These are phyloP conservation scores for Sesbania bispinosa DNA, from an alignment of 306 rosid species.

Conservation along the genomic window DNA sequence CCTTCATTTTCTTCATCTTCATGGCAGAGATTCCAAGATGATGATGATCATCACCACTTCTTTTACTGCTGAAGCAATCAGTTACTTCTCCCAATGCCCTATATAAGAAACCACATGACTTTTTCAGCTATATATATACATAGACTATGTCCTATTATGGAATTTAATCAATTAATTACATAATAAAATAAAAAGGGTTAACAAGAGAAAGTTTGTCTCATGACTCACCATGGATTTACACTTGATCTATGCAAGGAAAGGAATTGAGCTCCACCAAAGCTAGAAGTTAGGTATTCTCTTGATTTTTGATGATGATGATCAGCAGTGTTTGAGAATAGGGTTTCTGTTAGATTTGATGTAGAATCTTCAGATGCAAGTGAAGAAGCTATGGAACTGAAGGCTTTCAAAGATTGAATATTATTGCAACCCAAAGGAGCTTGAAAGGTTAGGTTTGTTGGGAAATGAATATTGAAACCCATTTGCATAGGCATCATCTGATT, in stretches of 20 bases:
- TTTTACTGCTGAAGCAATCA: constrained; percentile 51
- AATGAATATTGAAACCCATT: constrained; percentile 67
- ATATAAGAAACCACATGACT: too few relatives aligned
- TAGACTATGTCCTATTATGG: too few relatives aligned
- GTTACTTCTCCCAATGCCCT: constrained; percentile 69
- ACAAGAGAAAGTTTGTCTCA: too few relatives aligned
- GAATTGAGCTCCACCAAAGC: constrained; percentile 56
- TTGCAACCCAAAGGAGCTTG: constrained; percentile 52
- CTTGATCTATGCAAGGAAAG: constrained; percentile 79
- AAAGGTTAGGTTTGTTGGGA: constrained; percentile 50
- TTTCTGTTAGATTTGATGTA: constrained; percentile 50
- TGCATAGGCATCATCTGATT: constrained; percentile 43
- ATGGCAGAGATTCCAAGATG: constrained; percentile 54
- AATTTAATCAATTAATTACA: too few relatives aligned
- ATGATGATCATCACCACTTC: constrained; percentile 43
- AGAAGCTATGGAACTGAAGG: constrained; percentile 38
- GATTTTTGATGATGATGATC: too few relatives aligned
- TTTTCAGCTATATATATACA: too few relatives aligned
- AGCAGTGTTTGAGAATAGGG: constrained; percentile 53
- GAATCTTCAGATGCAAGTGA: constrained; percentile 48
- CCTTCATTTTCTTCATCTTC: constrained; percentile 94
- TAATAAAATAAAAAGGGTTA: background rate
- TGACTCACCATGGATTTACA: constrained; percentile 67
- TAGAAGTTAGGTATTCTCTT: constrained; percentile 37
- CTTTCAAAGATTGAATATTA: constrained; percentile 60